Base-by-base conservation (phyloP, 148 eudicot genomes). In the Tetragonia tetragonoides region DNA sequence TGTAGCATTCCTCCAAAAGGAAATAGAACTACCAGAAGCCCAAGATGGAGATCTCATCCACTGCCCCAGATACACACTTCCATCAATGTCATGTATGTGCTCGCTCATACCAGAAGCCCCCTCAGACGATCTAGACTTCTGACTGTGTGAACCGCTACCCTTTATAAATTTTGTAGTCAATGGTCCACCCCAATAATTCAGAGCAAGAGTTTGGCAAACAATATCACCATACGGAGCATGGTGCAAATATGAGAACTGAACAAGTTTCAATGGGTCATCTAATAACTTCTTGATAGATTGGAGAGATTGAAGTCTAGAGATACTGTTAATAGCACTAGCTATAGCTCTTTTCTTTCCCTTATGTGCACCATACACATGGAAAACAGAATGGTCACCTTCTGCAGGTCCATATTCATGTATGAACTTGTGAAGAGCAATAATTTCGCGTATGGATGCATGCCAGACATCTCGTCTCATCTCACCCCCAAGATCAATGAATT, bases 391-490 rank as follows among this genome's bases (percentile, higher is more conserved):
- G 76, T 90, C 97, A 62, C 80, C 85, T 70, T 90, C 88, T 75
- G 77, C 74, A 17, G 97, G 98, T 76, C 98, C 97, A 83, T 82
- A 94, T 78, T 91, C 97, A 18, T 66, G 65, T 72, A 89, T 81
- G 82, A 94, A 94, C 68, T 88, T 86, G 90, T 90, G 83, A 21
- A 91, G 76, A 81, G 94, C 78, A 77, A 94, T 89, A 41, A 94
- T 85, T 85, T 94, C 98, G 69, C 74, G 81, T 46, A 91, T 83
- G 67, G 87, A 92, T 51, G 98, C 94, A 80, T 90, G 85, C 98
- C 98, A 94, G 17, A 92, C 91, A 83, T 92, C 97, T 80, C 98
- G 89, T 80, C 97, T 90, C 94, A 90, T 87, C 77, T 94, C 97
- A 81, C 93, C 88, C 66, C 97, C 92, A 78, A 94, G 79, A 82